Evolutionary conservation across 2,329 filamentous ascomycete genomes (phyloP).

Genomic region (Lizonia empirigonia): DNA sequence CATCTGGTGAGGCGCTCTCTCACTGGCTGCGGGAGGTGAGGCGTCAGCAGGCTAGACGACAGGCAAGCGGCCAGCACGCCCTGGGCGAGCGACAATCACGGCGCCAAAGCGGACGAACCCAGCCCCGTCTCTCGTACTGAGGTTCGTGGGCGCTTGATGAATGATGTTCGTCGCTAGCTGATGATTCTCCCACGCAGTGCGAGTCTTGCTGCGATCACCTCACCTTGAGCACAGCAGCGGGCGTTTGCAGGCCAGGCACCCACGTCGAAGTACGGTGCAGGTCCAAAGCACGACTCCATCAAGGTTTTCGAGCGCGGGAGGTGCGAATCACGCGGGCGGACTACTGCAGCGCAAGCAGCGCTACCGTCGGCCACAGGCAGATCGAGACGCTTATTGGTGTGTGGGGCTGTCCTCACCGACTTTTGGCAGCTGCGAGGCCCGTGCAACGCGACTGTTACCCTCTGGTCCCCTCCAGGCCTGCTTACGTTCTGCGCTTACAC

Average conservation of each 20-base stretch:
- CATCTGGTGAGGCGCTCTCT: slow-evolving; percentile 16
- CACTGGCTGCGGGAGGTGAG: slow-evolving; percentile 31
- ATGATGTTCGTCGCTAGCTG: slow-evolving; percentile 17
- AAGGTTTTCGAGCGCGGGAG: slow-evolving; percentile 24
- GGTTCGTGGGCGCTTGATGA: not conserved
- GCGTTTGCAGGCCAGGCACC: slow-evolving; percentile 20
- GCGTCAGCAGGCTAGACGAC: slow-evolving; percentile 19
- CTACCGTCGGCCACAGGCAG: slow-evolving; percentile 24
- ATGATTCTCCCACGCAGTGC: slow-evolving; percentile 7
- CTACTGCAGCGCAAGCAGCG: slow-evolving; percentile 37
- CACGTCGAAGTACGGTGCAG: too few relatives aligned
- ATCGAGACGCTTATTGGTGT: slow-evolving; percentile 19
- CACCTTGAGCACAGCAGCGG: slow-evolving; percentile 11
- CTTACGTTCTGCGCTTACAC: slow-evolving; percentile 26
- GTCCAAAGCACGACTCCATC: slow-evolving; percentile 16
- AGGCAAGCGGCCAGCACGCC: slow-evolving; percentile 8
- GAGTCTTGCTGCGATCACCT: slow-evolving; percentile 8
- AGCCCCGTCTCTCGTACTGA: slow-evolving; percentile 19
- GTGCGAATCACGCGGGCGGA: slow-evolving; percentile 24
- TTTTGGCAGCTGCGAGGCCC: slow-evolving; percentile 19
- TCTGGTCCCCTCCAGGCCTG: slow-evolving; percentile 21
- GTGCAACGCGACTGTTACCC: slow-evolving; percentile 18
- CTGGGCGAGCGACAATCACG: slow-evolving; percentile 17
- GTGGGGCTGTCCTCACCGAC: slow-evolving; percentile 20
- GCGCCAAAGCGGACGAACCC: slow-evolving; percentile 27